Evolutionary conservation across 805 yeast genomes (phyloP), one percentile per base, ranked within the genome.

Genomic region (Wickerhamomyces sydowiorum): DNA sequence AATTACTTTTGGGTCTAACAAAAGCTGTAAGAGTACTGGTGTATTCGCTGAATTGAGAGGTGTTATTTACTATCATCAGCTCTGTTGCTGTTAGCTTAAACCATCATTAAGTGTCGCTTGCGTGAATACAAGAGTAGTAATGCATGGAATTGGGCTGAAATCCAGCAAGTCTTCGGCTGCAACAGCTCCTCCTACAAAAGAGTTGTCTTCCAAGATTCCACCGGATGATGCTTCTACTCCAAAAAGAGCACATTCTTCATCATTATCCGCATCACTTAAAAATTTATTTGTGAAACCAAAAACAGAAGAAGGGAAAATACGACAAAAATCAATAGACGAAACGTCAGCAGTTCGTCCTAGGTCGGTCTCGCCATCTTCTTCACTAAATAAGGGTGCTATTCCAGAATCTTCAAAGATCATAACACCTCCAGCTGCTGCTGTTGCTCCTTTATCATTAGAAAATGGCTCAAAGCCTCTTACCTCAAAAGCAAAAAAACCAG

Each of bases 391-490:
- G 19, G 24, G 20, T 14, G 17, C 15, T 6, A 20, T 15, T 22
- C n/a, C 34, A 21, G 15, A 28, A 14, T 28, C 18, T 4, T 5
- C 14, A 28, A 28, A n/a, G 14, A 13, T 15, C 23, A 36, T 17
- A 23, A 29, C 21, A 41, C 15, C 38, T 43, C 7, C 43, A 39
- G 3, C 36, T 29, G 24, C 31, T 21, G 10, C 31, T 29, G 22
- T 34, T 8, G 15, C 15, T 13, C 42, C 30, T 15, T 5, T 21
- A 13, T 25, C 33, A 25, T 20, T 32, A 5, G n/a, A 7, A 22
- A 35, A 9, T 19, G 33, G 36, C 24, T 24, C n/a, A 12, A 35
- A 27, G 20, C 18, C 30, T n/a, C 15, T 28, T 5, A 14, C 10
- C 5, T 42, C 22, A 34, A 27, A 18, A n/a, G 27, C 30, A 6